Evolutionary conservation across 768 basidiomycete species (phyloP), one percentile per base, ranked within the genome.

Genomic region (Auricularia cornea): DNA sequence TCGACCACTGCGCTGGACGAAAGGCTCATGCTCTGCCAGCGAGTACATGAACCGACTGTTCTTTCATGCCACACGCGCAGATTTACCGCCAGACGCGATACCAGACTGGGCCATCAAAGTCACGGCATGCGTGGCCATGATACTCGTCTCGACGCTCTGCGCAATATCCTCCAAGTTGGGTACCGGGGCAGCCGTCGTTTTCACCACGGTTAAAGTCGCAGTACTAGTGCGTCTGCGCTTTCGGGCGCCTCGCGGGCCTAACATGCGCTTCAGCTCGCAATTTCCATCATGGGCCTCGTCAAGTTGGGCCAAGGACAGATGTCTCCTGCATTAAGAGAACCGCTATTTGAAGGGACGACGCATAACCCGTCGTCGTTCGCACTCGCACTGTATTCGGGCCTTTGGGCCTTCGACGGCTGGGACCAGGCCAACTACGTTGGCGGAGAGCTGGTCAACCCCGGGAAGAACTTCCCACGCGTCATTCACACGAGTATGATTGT

Each of bases 391-490:
- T 99, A 97, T 74, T 96, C 94, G 12, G 92, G 94, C 2, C 77
- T 98, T 3, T 98, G 90, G 92, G 94, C 94, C 2, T 94, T 92
- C 67, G 94, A 94, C 73, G 96, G 96, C 0, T 99, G 94, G 94
- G 95, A 95, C 70, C 89, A 91, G 74, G 88, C 84, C 31, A 94
- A 93, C 71, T 96, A 89, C 66, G 91, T 98, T 18, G 91, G 89
- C 16, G 95, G 91, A 31, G 94, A 94, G 73, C 90, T 98, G 77
- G 77, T 80, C 61, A 83, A 88, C 64, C 86, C 92, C 2, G 84
- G 88, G 70, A 89, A 84, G 70, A 94, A 94, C 69, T 88, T 98
- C 57, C 95, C 95, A 2, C 80, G 88, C 63, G 87, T 88, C 1
- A 92, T 98, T 51, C 94, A 98, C 72, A 78, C 80, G n/a, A 96